Conservation (phyloP, 2,329 filamentous ascomycete species). For the Penicillium sp. region DNA sequence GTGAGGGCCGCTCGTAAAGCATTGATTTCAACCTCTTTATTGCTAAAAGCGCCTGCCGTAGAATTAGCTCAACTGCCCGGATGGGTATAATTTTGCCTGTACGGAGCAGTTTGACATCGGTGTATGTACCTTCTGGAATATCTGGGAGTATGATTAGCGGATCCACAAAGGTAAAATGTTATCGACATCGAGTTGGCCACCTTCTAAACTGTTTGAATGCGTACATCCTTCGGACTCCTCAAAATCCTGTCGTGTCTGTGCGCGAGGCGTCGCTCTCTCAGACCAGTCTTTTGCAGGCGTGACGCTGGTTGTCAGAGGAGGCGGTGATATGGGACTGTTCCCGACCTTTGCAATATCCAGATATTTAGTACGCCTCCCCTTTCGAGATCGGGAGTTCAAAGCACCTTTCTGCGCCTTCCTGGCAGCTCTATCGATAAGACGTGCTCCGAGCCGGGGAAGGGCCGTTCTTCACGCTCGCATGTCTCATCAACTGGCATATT, state of each 20-base stretch:
- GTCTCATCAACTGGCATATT: conserved; percentile 4
- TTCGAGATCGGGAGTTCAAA: neutral
- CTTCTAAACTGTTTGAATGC: conserved; percentile 71
- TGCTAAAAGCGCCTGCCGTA: conserved; percentile 37
- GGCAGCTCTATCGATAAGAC: conserved; percentile 1
- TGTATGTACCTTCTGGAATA: conserved; percentile 31
- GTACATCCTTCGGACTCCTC: conserved; percentile 50
- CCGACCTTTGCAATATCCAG: conserved; percentile 17
- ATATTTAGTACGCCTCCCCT: neutral
- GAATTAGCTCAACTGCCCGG: conserved; percentile 20
- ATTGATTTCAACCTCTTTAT: conserved; percentile 55
- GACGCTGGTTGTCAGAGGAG: conserved; percentile 71
- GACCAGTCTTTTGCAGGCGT: conserved; percentile 61
- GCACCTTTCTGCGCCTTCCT: conserved; percentile 16
- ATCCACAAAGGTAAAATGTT: conserved; percentile 5
- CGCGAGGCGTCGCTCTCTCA: conserved; percentile 71
- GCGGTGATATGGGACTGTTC: conserved; percentile 55
- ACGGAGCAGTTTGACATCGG: neutral
- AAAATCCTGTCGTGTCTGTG: conserved; percentile 75
- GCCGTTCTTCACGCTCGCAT: conserved; percentile 13
- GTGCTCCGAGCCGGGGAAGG: conserved; percentile 8
- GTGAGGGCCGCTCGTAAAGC: conserved; percentile 72
- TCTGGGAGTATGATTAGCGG: conserved; percentile 20
- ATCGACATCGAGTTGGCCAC: conserved; percentile 50
- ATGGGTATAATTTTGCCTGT: neutral